Conservation (phyloP, 345 rosid species). For the Ceriops decandra region DNA sequence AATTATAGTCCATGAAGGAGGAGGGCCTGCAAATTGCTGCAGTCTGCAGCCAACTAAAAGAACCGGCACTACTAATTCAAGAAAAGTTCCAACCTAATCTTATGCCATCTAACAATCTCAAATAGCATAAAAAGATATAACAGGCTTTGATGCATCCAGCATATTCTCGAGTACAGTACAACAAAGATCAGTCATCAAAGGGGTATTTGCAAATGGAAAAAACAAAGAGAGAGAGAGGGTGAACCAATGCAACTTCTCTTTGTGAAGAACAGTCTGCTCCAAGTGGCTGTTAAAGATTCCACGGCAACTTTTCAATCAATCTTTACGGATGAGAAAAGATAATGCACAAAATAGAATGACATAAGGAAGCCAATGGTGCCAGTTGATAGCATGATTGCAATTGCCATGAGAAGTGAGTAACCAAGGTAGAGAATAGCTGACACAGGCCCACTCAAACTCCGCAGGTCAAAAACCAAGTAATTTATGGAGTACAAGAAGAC, state of each 20-base stretch:
- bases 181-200: slow-evolving; percentile 15
- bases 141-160: slow-evolving; percentile 15
- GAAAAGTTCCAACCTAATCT: too few species aligned
- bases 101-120: too few species aligned
- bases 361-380: slow-evolving; percentile 76
- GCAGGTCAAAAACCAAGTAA: slow-evolving; percentile 72
- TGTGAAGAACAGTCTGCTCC: slow-evolving; percentile 19
- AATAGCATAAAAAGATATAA: too few species aligned
- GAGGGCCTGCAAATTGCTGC: too few species aligned
- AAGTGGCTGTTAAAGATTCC: not conserved
- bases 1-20: too few species aligned
- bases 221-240: not conserved
- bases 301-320: slow-evolving; percentile 44
- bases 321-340: slow-evolving; percentile 80
- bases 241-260: slow-evolving; percentile 13
- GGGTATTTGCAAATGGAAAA: slow-evolving; percentile 3
- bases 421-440: slow-evolving; percentile 75
- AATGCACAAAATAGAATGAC: slow-evolving; percentile 77
- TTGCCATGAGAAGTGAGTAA: slow-evolving; percentile 67
- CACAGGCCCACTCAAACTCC: slow-evolving; percentile 75
- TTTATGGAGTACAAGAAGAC: slow-evolving; percentile 73
- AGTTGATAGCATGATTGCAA: slow-evolving; percentile 74
- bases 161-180: slow-evolving; percentile 14
- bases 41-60: too few species aligned
- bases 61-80: too few species aligned